Evolutionary conservation across 805 yeast species (phyloP).

Genomic region (Kurtzmaniella fragi): DNA sequence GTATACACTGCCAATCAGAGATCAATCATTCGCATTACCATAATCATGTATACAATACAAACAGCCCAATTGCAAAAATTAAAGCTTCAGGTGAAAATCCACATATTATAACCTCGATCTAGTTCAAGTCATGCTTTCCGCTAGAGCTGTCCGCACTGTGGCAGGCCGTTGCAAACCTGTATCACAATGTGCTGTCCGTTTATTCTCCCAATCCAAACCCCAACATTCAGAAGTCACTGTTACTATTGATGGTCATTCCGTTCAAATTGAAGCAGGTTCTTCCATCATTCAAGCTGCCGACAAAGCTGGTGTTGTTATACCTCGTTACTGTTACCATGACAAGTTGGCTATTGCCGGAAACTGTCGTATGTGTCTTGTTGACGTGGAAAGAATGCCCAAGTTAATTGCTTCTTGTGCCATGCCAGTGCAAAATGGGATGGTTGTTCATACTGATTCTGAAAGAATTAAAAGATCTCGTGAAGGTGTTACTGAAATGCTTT

Average conservation of each 20-base stretch:
- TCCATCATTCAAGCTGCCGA: conserved; percentile 90
- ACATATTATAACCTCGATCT: conserved; percentile 3
- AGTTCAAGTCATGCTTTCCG: conserved; percentile 1
- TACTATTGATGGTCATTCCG: conserved; percentile 66
- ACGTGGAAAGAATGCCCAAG: conserved; percentile 84
- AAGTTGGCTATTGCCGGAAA: conserved; percentile 88
- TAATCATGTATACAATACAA: conserved; percentile 3
- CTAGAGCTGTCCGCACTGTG: conserved; percentile 2
- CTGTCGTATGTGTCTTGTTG: conserved; percentile 91
- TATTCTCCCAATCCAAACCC: conserved; percentile 28
- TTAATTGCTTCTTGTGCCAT: conserved; percentile 87
- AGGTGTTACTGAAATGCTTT: conserved; percentile 84
- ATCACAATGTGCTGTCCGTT: conserved; percentile 7
- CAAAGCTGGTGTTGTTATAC: conserved; percentile 82
- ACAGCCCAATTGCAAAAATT: conserved; percentile 1
- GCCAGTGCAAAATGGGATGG: conserved; percentile 91
- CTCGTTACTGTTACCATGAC: conserved; percentile 89
- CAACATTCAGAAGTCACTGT: conserved; percentile 51
- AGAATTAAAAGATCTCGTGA: conserved; percentile 80
- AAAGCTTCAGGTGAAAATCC: conserved; percentile 5
- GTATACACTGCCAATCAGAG: conserved; percentile 20
- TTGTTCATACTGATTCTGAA: conserved; percentile 72
- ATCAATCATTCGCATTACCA: conserved; percentile 15
- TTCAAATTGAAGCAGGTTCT: conserved; percentile 78
- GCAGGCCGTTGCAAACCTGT: background rate